A percentile compares a stretch with the other conserved stretches of the same genome.
phyloP scores from a whole-genome alignment of 2,329 filamentous ascomycete species.

The Phyllosticta citriasiana region DNA sequence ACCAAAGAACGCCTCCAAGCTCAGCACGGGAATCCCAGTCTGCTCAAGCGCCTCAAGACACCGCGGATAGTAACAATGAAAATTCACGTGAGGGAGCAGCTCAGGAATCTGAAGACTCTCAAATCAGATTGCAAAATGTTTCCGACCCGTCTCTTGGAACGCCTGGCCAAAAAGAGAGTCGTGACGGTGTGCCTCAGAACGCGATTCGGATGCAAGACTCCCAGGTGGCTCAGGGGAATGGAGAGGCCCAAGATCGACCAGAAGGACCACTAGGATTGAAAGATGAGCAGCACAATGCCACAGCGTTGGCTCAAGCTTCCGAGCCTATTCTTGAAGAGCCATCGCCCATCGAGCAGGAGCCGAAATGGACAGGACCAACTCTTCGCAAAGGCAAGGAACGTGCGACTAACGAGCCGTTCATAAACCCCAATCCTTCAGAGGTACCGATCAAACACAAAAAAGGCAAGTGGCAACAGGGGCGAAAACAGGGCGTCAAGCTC shows the following conservation, averaged over 20 bases:
- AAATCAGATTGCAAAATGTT: too few relatives aligned
- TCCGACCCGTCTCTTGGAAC: too few relatives aligned
- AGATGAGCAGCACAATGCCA: background rate
- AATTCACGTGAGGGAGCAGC: background rate
- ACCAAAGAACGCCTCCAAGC: too few relatives aligned
- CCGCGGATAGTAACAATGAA: too few relatives aligned
- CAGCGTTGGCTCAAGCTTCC: background rate
- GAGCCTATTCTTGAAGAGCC: background rate
- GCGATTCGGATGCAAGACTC: background rate
- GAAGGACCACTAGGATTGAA: background rate
- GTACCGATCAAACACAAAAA: constrained; percentile 1
- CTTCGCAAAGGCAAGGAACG: background rate
- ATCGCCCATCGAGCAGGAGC: background rate
- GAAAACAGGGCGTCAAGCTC: constrained; percentile 18
- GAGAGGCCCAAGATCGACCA: background rate
- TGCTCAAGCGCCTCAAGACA: too few relatives aligned
- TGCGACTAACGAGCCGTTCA: background rate
- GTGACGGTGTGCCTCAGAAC: background rate
- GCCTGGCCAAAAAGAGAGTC: background rate
- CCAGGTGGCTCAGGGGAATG: background rate
- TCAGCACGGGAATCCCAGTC: background rate
- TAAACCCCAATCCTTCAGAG: background rate
- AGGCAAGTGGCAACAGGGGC: constrained; percentile 5
- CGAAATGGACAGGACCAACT: background rate
- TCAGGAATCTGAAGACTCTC: background rate